These are phyloP conservation scores for Seiridium unicorne DNA, from an alignment of 2,329 filamentous ascomycete genomes.

Conservation along the genomic window DNA sequence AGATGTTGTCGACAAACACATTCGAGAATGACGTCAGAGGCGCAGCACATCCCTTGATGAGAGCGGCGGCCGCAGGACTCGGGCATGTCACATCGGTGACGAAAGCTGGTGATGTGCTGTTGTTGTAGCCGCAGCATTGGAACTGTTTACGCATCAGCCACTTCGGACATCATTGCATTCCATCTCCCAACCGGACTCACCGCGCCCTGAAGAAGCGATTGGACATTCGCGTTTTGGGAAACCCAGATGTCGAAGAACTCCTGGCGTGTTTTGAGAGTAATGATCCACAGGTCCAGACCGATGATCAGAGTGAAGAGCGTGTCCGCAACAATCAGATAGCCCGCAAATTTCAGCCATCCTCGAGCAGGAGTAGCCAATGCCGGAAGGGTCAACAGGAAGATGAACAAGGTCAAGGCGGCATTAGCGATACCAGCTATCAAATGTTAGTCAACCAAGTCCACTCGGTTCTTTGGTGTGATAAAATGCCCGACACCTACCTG, in stretches of 20 bases:
- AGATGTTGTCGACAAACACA: slow-evolving; percentile 70
- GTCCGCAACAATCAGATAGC: slow-evolving; percentile 61
- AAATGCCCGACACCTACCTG: slow-evolving; percentile 28
- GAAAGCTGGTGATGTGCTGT: slow-evolving; percentile 70
- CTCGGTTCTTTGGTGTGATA: no score
- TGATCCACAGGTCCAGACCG: slow-evolving; percentile 69
- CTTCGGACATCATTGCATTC: background rate
- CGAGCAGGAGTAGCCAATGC: slow-evolving; percentile 67
- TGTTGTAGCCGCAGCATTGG: slow-evolving; percentile 76
- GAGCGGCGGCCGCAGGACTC: slow-evolving; percentile 67
- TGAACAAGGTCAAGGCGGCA: slow-evolving; percentile 67
- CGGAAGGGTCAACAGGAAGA: slow-evolving; percentile 68
- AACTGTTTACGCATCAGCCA: slow-evolving; percentile 50
- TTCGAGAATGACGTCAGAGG: slow-evolving; percentile 70
- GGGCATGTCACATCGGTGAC: slow-evolving; percentile 66
- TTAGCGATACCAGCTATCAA: slow-evolving; percentile 66
- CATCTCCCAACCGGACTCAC: slow-evolving; percentile 40
- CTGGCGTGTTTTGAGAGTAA: slow-evolving; percentile 66
- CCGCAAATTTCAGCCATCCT: slow-evolving; percentile 68
- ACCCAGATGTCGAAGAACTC: slow-evolving; percentile 63
- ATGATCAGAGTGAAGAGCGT: slow-evolving; percentile 64
- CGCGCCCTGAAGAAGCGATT: slow-evolving; percentile 68
- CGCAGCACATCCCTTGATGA: slow-evolving; percentile 67
- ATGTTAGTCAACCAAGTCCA: background rate
- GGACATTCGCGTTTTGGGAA: slow-evolving; percentile 51